phyloP scores from a whole-genome alignment of 75 land plant species.

The Pseudotsuga menziesii region DNA sequence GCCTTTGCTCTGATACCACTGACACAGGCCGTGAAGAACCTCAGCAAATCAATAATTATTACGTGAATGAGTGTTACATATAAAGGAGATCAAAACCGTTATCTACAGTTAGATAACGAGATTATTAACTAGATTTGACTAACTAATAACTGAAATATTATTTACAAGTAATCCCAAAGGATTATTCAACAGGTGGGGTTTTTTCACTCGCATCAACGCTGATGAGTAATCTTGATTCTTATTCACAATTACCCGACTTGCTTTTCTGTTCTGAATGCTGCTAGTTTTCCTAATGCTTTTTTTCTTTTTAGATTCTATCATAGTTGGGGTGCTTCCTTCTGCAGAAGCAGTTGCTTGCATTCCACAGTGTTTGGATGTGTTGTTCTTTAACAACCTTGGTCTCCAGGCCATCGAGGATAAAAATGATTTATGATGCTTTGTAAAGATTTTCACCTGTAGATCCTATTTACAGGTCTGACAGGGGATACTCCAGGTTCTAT shows the following conservation, averaged over 20 bases:
- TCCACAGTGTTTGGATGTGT: constrained; percentile 78
- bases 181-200: too few relatives aligned
- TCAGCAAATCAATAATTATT: too few relatives aligned
- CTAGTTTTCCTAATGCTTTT: constrained; percentile 82
- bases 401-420: constrained; percentile 76
- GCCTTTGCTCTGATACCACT: too few relatives aligned
- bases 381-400: constrained; percentile 76
- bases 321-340: constrained; percentile 70
- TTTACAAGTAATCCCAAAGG: too few relatives aligned
- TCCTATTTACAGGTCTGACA: constrained; percentile 54
- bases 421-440: constrained; percentile 75
- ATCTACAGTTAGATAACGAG: too few relatives aligned
- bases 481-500: constrained; percentile 64
- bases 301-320: constrained; percentile 75
- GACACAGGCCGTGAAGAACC: too few relatives aligned
- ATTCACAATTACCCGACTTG: constrained; percentile 94
- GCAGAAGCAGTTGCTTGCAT: constrained; percentile 79
- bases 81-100: too few relatives aligned
- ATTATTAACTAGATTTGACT: too few relatives aligned
- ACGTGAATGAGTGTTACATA: too few relatives aligned
- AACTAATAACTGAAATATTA: too few relatives aligned
- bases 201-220: constrained; percentile 23
- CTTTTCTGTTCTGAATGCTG: constrained; percentile 68
- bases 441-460: constrained; percentile 77
- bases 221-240: constrained; percentile 24